phyloP scores from a whole-genome alignment of 2,329 filamentous ascomycete genomes.

The Alternaria angustiovoidea region DNA sequence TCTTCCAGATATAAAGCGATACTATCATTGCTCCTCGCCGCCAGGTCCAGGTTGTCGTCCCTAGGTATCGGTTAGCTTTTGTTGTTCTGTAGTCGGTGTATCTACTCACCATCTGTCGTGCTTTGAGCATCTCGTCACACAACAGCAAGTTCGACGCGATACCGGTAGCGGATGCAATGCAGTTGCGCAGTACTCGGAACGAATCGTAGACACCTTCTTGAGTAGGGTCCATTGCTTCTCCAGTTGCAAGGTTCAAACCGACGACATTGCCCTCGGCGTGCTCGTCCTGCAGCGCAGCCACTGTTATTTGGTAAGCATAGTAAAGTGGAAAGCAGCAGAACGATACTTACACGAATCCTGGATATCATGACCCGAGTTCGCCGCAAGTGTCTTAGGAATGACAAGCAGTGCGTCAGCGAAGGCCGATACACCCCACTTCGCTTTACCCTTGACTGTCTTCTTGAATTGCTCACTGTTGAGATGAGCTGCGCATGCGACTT shows the following conservation, averaged over 20 bases:
- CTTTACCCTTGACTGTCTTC: constrained; percentile 95
- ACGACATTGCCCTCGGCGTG: constrained; percentile 82
- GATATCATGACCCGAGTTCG: constrained; percentile 95
- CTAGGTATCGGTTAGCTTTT: constrained; percentile 22
- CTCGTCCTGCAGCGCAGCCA: constrained; percentile 88
- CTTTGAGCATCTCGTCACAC: constrained; percentile 97
- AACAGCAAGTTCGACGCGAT: constrained; percentile 95
- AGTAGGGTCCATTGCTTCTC: constrained; percentile 93
- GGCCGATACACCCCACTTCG: constrained; percentile 92
- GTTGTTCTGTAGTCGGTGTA: no score
- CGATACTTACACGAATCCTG: constrained; percentile 83
- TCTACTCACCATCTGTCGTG: constrained; percentile 80
- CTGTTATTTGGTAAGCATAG: constrained; percentile 54
- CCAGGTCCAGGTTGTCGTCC: constrained; percentile 44
- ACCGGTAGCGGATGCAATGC: constrained; percentile 89
- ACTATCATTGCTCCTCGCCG: constrained; percentile 22
- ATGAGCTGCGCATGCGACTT: constrained; percentile 89
- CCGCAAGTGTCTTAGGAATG: constrained; percentile 96
- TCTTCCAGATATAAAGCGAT: background rate
- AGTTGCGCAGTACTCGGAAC: constrained; percentile 93
- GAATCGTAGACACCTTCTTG: constrained; percentile 95
- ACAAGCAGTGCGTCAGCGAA: constrained; percentile 94
- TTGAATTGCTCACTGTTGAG: constrained; percentile 85
- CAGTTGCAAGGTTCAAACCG: constrained; percentile 84
- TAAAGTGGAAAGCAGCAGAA: constrained; percentile 7